phyloP scores from a whole-genome alignment of 495 filamentous ascomycete species.

The Staphylotrichum longicolle region DNA sequence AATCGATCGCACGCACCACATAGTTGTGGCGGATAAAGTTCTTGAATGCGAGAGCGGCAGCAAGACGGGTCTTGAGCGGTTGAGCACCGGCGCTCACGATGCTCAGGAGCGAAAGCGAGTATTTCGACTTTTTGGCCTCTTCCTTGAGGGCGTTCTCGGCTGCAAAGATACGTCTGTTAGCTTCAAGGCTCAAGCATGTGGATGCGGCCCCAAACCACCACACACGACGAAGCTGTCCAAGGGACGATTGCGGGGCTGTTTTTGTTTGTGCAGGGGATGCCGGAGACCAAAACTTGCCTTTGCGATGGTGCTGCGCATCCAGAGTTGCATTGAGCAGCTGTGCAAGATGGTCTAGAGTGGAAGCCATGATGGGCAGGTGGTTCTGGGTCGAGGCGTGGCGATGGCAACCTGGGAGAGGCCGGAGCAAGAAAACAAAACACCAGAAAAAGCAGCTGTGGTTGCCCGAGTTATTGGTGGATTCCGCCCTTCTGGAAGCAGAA shows the following conservation, averaged over 20 bases:
- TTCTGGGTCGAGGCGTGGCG: constrained; percentile 5
- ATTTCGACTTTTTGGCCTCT: constrained; percentile 76
- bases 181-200: neutral
- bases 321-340: constrained; percentile 82
- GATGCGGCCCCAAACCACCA: neutral
- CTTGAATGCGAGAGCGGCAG: constrained; percentile 95
- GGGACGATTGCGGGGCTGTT: constrained; percentile 17
- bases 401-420: constrained; percentile 9
- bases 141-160: constrained; percentile 75
- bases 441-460: constrained; percentile 20
- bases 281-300: constrained; percentile 58
- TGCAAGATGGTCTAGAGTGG: constrained; percentile 67
- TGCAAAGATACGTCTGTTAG: constrained; percentile 42
- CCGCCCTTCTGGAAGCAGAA: constrained; percentile 11
- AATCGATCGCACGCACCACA: constrained; percentile 45
- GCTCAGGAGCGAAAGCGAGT: constrained; percentile 81
- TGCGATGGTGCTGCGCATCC: constrained; percentile 78
- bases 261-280: neutral
- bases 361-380: constrained; percentile 60
- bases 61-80: constrained; percentile 73
- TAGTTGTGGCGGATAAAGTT: constrained; percentile 94
- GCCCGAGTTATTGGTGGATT: constrained; percentile 25
- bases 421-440: constrained; percentile 24
- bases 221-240: neutral
- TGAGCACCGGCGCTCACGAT: constrained; percentile 73